These are phyloP conservation scores for Croton laevigatus DNA, from an alignment of 441 rosid genomes.

Conservation along the genomic window DNA sequence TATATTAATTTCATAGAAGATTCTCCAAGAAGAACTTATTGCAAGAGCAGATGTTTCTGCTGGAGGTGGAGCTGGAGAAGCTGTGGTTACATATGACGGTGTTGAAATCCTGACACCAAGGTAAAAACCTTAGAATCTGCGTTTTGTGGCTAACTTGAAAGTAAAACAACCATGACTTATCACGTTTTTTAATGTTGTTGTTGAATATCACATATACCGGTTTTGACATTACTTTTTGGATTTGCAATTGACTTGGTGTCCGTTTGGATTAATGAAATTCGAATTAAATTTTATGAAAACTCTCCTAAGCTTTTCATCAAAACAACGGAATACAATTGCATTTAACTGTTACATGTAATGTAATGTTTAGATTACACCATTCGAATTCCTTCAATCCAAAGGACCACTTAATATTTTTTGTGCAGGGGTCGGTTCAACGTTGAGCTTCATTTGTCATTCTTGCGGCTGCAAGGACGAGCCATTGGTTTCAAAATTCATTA, in stretches of 20 bases:
- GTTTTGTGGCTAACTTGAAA: background rate
- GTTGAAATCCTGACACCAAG: constrained; percentile 95
- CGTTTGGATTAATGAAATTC: too few species aligned
- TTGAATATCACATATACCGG: background rate
- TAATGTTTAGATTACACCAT: too few species aligned
- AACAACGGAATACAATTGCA: too few species aligned
- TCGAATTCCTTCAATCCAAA: too few species aligned
- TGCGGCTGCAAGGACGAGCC: constrained; percentile 93
- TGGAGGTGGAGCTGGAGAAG: constrained; percentile 88
- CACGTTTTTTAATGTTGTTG: constrained; percentile 4
- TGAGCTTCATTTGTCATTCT: constrained; percentile 90
- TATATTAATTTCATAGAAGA: constrained; percentile 37
- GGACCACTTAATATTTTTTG: constrained; percentile 15
- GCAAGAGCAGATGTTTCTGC: constrained; percentile 83
- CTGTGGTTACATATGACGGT: constrained; percentile 88
- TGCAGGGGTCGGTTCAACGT: constrained; percentile 98
- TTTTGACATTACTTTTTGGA: background rate
- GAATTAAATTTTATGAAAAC: too few species aligned
- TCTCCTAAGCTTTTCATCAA: too few species aligned
- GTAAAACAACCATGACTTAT: background rate
- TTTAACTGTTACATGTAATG: background rate
- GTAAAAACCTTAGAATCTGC: constrained; percentile 28
- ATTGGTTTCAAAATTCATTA: constrained; percentile 98
- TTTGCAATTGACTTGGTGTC: too few species aligned
- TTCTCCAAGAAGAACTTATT: constrained; percentile 68